Evolutionary conservation across 768 basidiomycete genomes (phyloP), one percentile per base, ranked within the genome.

Genomic region (Pholiota microspora): DNA sequence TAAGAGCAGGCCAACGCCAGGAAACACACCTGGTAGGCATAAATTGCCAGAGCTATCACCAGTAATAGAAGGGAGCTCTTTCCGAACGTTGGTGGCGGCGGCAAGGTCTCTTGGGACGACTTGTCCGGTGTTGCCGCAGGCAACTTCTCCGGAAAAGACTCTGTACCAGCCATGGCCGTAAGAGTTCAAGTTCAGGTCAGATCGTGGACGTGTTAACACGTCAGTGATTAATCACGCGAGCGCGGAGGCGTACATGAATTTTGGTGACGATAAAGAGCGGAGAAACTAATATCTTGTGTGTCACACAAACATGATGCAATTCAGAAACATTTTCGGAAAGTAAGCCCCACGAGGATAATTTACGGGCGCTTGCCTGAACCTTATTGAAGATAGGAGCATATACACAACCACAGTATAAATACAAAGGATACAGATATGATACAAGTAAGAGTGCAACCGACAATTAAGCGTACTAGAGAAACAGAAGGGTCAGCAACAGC

Each of bases 1-100:
- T 13, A 36, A 15, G 2, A 38, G 2, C 12, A 36, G 7, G 13
- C 24, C 23, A 23, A 29, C 16, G 38, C 16, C n/a, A 35, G 1
- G 18, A 29, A 7, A 40, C 62, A 35, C n/a, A 65, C 66, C 60
- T 65, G 64, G 36, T 67, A 65, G 15, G 53, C 35, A 46, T 65
- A 67, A 32, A 63, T 32, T 38, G 49, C 45, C 29, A 63, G 13
- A 3, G 64, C 60, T 7, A 61, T 21, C 0, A 59, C 44, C 34
- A 65, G 12, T 18, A 53, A 54, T 3, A 62, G 15, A 2, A 64
- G 29, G 2, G 64, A 60, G 4, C 54, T 56, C 48, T 59, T 60
- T 12, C 54, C 57, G 51, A 63, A 64, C 0, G 50, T 53, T 25
- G 60, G 51, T 24, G 61, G 53, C 12, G 55, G 27, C 7, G 40